Evolutionary conservation across 169 alveolate species (phyloP).

Genomic region (Eimeria necatrix): DNA sequence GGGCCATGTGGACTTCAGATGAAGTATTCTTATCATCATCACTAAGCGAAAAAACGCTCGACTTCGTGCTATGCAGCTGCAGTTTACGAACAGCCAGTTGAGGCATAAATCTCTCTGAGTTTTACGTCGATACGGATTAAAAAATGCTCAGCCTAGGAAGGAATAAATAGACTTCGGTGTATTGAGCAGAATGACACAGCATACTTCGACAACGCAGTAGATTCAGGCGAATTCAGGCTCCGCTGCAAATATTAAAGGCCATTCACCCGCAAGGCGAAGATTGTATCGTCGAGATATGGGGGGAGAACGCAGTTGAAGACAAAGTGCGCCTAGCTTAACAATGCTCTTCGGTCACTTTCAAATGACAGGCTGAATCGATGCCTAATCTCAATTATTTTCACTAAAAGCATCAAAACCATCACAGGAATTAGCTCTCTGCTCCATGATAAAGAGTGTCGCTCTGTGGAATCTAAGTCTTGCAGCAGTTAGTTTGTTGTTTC

Average conservation of each 20-base stretch:
- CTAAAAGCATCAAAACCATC: conserved; percentile 92
- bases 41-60: no score
- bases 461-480: conserved; percentile 87
- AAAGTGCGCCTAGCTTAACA: conserved; percentile 91
- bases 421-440: conserved; percentile 89
- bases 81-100: no score
- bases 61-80: no score
- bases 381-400: conserved; percentile 89
- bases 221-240: no score
- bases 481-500: conserved; percentile 92
- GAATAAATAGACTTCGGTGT: no score
- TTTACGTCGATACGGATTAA: no score
- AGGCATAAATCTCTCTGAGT: no score
- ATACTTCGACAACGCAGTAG: no score
- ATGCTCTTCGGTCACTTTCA: conserved; percentile 62
- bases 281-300: conserved; percentile 95
- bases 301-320: conserved; percentile 93
- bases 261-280: conserved; percentile 74
- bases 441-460: conserved; percentile 92
- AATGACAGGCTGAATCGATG: conserved; percentile 84
- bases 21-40: no score
- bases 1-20: no score
- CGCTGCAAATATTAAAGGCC: neutral
- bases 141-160: no score
- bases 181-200: no score